phyloP scores from a whole-genome alignment of 2,329 filamentous ascomycete species.

The Colletotrichum sp. region DNA sequence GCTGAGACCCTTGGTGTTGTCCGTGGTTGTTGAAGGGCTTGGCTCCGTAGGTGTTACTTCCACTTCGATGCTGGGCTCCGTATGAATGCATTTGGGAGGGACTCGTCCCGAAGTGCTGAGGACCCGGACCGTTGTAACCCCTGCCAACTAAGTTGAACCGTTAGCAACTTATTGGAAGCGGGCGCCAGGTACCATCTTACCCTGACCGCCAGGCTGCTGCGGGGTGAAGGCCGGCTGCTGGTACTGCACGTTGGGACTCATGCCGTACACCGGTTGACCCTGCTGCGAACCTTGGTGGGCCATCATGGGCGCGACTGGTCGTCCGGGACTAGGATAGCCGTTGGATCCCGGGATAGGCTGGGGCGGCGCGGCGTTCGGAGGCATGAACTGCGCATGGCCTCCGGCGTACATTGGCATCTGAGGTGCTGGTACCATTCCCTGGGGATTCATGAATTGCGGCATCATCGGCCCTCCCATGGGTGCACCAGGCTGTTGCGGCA shows the following conservation, averaged over 20 bases:
- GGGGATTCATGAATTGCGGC: conserved; percentile 78
- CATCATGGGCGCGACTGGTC: conserved; percentile 86
- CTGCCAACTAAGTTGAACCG: conserved; percentile 59
- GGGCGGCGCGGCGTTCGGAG: conserved; percentile 55
- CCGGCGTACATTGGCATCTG: conserved; percentile 86
- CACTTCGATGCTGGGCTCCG: conserved; percentile 63
- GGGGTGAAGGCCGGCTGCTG: conserved; percentile 75
- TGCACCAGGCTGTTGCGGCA: conserved; percentile 67
- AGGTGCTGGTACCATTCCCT: conserved; percentile 70
- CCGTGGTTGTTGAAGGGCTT: conserved; percentile 50
- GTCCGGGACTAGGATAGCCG: conserved; percentile 88
- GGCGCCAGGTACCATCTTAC: conserved; percentile 54
- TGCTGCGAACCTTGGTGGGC: conserved; percentile 93
- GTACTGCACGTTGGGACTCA: conserved; percentile 77
- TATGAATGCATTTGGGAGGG: conserved; percentile 71
- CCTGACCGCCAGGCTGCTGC: conserved; percentile 71
- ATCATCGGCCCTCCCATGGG: conserved; percentile 82
- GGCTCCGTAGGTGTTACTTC: conserved; percentile 56
- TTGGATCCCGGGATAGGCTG: conserved; percentile 69
- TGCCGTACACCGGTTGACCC: conserved; percentile 78
- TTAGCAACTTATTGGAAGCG: conserved; percentile 35
- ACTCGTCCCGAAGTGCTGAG: conserved; percentile 69
- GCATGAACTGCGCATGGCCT: conserved; percentile 68
- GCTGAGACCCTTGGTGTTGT: conserved; percentile 43
- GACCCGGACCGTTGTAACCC: conserved; percentile 62